Evolutionary conservation across 2,329 filamentous ascomycete genomes (phyloP), one percentile per base, ranked within the genome.

Genomic region (Thyridium curvatum): DNA sequence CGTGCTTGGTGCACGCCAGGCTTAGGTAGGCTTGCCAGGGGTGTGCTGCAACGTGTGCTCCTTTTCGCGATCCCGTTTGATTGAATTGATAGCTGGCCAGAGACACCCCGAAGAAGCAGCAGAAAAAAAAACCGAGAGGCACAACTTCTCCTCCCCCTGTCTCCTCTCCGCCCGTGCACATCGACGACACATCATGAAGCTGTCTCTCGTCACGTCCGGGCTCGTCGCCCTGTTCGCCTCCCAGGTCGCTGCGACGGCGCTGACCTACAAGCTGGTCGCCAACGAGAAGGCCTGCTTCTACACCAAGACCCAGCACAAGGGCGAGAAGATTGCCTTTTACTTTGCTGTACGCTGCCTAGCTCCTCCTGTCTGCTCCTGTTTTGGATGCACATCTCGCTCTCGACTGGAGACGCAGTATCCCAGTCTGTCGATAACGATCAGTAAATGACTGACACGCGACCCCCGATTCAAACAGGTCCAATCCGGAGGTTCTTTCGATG

Each of bases 241-340:
- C 43, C 69, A 84, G 44, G 84, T 83, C 38, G 81, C 85, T 39
- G 89, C 88, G 30, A 98, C 93, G 4, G 90, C 93, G 31, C 74
- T 98, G 58, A 98, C 93, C 35, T 98, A 96, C 73, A 87, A 90
- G 66, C 74, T 98, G 34, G 68, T 74, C 38, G 86, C 93, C 37
- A 86, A 94, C 69, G 93, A 97, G 72, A 89, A 86, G 66, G 88
- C 93, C 44, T 98, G 93, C 72, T 98, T 98, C 78, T 96, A 86
- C 62, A 78, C 86, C 41, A 71, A 79, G 50, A 83, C 91, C 40
- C 80, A 89, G 48, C 78, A 85, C 59, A 75, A 78, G 60, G 83
- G 83, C 52, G 79, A 86, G 54, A 98, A 98, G 77, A 74, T 98
- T 51, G 90, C 93, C 36, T 98, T 98, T 60, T 98, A 98, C 71